phyloP scores from a whole-genome alignment of 2,329 filamentous ascomycete genomes.

The Talaromyces albobiverticillius region DNA sequence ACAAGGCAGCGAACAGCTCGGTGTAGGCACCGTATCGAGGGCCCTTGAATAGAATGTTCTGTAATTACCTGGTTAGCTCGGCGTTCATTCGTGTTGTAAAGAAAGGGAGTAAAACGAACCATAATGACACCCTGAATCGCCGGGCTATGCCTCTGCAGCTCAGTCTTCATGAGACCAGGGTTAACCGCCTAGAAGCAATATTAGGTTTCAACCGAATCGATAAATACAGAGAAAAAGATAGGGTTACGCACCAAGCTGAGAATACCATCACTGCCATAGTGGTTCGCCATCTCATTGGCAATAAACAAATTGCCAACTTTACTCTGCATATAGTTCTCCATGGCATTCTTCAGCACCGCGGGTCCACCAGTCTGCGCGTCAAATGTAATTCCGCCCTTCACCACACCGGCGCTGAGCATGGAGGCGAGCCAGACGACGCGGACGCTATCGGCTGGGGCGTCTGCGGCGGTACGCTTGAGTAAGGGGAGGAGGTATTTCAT shows the following conservation, averaged over 20 bases:
- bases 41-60: background rate
- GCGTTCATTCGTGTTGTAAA: background rate
- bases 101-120: background rate
- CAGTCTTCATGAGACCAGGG: background rate
- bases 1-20: background rate
- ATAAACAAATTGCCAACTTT: constrained; percentile 23
- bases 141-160: background rate
- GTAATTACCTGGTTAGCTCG: background rate
- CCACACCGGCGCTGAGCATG: constrained; percentile 21
- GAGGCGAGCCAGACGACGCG: constrained; percentile 36
- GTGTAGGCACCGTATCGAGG: background rate
- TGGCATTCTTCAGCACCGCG: constrained; percentile 13
- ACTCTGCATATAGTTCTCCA: constrained; percentile 19
- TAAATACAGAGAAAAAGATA: background rate
- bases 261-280: constrained; percentile 16
- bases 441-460: constrained; percentile 24
- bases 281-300: constrained; percentile 17
- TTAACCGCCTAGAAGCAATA: background rate
- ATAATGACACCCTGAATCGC: background rate
- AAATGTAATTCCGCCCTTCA: constrained; percentile 19
- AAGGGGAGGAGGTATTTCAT: constrained; percentile 36
- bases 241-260: constrained; percentile 17
- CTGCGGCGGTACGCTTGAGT: constrained; percentile 29
- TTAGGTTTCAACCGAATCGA: background rate
- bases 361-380: constrained; percentile 17